Evolutionary conservation across 176 grass and related monocot species (phyloP).

Genomic region (Zoysia japonica): DNA sequence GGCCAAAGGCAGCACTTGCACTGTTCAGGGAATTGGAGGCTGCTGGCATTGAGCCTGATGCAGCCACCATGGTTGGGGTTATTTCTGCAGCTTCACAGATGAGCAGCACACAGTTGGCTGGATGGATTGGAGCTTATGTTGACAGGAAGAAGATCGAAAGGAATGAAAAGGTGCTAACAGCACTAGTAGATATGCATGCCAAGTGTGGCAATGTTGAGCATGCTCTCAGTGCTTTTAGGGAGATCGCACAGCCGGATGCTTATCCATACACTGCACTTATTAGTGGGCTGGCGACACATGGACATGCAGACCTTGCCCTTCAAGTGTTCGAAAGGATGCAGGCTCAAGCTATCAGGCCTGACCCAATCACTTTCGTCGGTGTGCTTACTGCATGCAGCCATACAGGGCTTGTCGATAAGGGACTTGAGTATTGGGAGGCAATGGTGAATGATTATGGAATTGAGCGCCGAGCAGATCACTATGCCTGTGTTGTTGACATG

Average conservation of each 20-base stretch:
- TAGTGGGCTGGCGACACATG: constrained; percentile 72
- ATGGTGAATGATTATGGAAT: constrained; percentile 64
- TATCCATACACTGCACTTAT: constrained; percentile 75
- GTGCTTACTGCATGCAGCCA: constrained; percentile 83
- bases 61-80: constrained; percentile 64
- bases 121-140: constrained; percentile 52
- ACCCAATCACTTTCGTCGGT: constrained; percentile 75
- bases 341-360: constrained; percentile 43
- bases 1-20: constrained; percentile 48
- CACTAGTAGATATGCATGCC: constrained; percentile 72
- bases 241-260: constrained; percentile 61
- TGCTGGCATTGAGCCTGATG: constrained; percentile 53
- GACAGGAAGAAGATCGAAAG: constrained; percentile 59
- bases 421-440: constrained; percentile 57
- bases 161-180: constrained; percentile 69
- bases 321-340: constrained; percentile 67
- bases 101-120: constrained; percentile 51
- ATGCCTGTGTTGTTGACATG: constrained; percentile 73
- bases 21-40: constrained; percentile 49
- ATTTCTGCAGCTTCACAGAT: constrained; percentile 62
- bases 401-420: constrained; percentile 58
- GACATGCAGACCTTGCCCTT: constrained; percentile 58
- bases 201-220: constrained; percentile 70
- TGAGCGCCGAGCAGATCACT: constrained; percentile 49
- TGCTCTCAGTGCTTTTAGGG: constrained; percentile 54